phyloP scores from a whole-genome alignment of 1,139 yeast species.

The Zygoascus sp. region DNA sequence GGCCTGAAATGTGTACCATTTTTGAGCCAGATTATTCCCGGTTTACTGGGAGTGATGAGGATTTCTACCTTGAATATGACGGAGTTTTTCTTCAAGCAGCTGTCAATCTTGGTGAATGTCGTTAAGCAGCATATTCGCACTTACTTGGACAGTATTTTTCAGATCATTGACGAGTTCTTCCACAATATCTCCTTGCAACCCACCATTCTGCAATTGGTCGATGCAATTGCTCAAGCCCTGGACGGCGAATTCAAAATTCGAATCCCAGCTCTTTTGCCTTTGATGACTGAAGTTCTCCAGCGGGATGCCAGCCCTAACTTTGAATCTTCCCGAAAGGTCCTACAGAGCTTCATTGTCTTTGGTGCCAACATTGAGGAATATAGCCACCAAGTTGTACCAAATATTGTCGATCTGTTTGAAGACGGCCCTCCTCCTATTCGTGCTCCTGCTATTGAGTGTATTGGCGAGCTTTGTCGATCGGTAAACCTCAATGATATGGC shows the following conservation, averaged over 20 bases:
- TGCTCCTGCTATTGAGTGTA: slow-evolving; percentile 73
- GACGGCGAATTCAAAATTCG: slow-evolving; percentile 90
- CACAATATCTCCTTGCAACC: slow-evolving; percentile 63
- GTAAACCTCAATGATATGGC: slow-evolving; percentile 84
- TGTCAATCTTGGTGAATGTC: slow-evolving; percentile 71
- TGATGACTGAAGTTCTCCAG: slow-evolving; percentile 72
- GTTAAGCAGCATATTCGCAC: slow-evolving; percentile 91
- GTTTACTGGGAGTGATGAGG: slow-evolving; percentile 79
- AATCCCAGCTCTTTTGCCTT: slow-evolving; percentile 70
- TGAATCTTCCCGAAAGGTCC: slow-evolving; percentile 67
- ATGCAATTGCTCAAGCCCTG: slow-evolving; percentile 76
- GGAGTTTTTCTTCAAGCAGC: slow-evolving; percentile 85
- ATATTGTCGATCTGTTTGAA: slow-evolving; percentile 76
- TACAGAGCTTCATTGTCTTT: slow-evolving; percentile 83
- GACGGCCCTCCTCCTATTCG: slow-evolving; percentile 55
- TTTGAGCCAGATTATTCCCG: slow-evolving; percentile 82
- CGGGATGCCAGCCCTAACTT: slow-evolving; percentile 59
- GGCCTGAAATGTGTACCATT: slow-evolving; percentile 87
- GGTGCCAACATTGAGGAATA: slow-evolving; percentile 88
- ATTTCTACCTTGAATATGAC: slow-evolving; percentile 76
- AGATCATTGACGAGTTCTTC: slow-evolving; percentile 71
- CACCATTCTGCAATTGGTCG: slow-evolving; percentile 75
- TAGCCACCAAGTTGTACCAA: slow-evolving; percentile 79
- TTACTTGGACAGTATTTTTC: slow-evolving; percentile 71
- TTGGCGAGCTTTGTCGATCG: slow-evolving; percentile 73